Evolutionary conservation across 495 filamentous ascomycete genomes (phyloP), one percentile per base, ranked within the genome.

Genomic region (Penicillium coffeae): DNA sequence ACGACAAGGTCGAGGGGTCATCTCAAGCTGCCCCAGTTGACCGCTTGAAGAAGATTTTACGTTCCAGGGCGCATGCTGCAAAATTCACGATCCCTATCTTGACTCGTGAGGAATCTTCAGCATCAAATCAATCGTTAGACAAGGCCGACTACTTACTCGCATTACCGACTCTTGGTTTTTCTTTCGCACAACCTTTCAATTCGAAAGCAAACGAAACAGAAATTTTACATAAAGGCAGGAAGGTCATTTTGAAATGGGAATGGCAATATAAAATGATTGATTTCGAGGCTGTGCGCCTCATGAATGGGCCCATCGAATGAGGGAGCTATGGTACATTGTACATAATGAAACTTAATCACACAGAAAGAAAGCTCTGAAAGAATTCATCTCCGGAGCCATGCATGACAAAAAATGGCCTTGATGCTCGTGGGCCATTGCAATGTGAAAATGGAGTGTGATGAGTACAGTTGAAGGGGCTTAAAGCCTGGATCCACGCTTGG

Each of bases 251-350:
- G 19, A 52, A 41, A 8, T 75, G 72, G 65, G 62, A 72, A 44
- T 75, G 72, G 70, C 65, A 58, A 58, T 74, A 69, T 54, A 75
- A 74, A 60, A 70, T 56, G 57, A 48, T 74, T 57, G 70, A 74
- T 50, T 51, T 50, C 21, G 59, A 70, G 40, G 42, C 58, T 14
- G 39, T 74, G 45, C 58, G 55, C 52, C 54, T 65, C 18, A 70
- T 74, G 70, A 56, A 59, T 22, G 62, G 59, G 53, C 52, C 57
- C 12, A 42, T 47, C 47, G 44, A 49, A 56, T 41, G 43, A 51
- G 45, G 43, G 57, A 36, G 40, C 50, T 67, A 66, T 49, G 55
- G 57, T 64, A 65, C 63, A 65, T 32, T 45, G 57, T 64, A 65
- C 63, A 65, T 32, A 46, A 62, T 42, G 47, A 54, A 39, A 38